A percentile compares a stretch with the other conserved stretches of the same genome.
Evolutionary conservation across 1,284 basidiomycete species (phyloP).

Genomic region (Sporisorium scitamineum): DNA sequence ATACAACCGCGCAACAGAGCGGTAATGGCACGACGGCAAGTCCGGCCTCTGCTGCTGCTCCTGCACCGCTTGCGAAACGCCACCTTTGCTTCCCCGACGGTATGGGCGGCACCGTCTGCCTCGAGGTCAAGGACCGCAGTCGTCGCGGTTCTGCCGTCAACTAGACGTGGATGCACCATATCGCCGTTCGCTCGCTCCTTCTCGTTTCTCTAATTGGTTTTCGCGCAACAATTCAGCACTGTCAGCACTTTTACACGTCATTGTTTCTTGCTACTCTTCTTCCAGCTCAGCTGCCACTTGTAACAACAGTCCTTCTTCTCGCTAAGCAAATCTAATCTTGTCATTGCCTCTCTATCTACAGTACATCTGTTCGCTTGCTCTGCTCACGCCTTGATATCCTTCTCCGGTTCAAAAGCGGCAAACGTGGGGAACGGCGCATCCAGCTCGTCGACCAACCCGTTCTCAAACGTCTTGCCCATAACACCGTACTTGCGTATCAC

Average conservation of each 20-base stretch:
- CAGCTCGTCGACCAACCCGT: constrained; percentile 16
- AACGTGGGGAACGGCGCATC: constrained; percentile 25
- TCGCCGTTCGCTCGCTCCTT: background rate
- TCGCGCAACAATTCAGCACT: background rate
- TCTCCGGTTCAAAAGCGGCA: constrained; percentile 4
- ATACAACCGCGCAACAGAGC: background rate
- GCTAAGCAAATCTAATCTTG: constrained; percentile 6
- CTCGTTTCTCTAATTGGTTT: background rate
- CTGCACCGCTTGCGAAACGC: constrained; percentile 21
- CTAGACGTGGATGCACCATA: background rate
- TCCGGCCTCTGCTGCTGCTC: background rate
- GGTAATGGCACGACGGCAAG: background rate
- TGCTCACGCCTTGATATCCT: background rate
- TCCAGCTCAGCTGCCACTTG: constrained; percentile 3
- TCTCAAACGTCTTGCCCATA: background rate
- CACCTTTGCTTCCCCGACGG: constrained; percentile 52
- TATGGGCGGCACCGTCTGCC: constrained; percentile 47
- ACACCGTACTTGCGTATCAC: constrained; percentile 9
- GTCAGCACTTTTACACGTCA: background rate
- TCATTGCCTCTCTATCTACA: background rate
- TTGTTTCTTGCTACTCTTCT: background rate
- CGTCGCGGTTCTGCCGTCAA: constrained; percentile 45
- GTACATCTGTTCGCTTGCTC: too few relatives aligned
- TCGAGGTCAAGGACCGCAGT: constrained; percentile 41
- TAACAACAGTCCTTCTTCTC: constrained; percentile 12